Base-by-base conservation (phyloP, 2,329 filamentous ascomycete species). In the Colletotrichum acutatum region DNA sequence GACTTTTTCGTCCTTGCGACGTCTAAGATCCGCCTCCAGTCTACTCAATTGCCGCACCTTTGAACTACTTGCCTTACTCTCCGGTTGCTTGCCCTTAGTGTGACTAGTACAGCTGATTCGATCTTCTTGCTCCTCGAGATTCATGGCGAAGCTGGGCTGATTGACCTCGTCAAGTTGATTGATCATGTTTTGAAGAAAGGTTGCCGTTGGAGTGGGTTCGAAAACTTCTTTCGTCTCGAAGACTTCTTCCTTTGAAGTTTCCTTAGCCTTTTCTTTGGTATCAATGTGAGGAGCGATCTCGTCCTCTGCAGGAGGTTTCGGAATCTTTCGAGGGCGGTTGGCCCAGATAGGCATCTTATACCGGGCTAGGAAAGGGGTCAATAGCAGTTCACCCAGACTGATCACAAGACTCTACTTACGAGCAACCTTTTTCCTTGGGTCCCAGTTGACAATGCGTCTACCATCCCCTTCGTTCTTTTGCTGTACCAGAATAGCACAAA, bases 291-390 rank as follows among this genome's bases (percentile, higher is more conserved):
- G 62, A 7, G 49, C 49, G 14, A 65, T 19, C 16, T 65, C 49
- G n/a, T 56, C 11, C 8, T 65, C 62, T 14, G 14, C 22, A 4
- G 62, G 62, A 2, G 46, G 12, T 16, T 53, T 53, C 14, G 7
- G n/a, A 49, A 11, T 14, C 8, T n/a, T 65, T 16, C 4, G 12
- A 2, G 30, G 22, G 14, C 4, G 30, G 4, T 28, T 46, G 19
- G 11, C 8, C 59, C 58, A 63, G 6, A 65, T n/a, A 14, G 62
- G 62, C 62, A 65, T 34, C 22, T 65, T 56, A n/a, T 34, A 54
- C 3, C 26, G n/a, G 30, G 9, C 62, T 65, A 3, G 1, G 5
- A 3, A 30, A 3, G 30, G 8, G 3, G 7, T 57, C 12, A 28
- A 22, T 34, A 14, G 8, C 6, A 28, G 7, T 3, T 19, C 16